These are phyloP conservation scores for Aspergillus bridgeri DNA, from an alignment of 495 filamentous ascomycete species.

Conservation along the genomic window DNA sequence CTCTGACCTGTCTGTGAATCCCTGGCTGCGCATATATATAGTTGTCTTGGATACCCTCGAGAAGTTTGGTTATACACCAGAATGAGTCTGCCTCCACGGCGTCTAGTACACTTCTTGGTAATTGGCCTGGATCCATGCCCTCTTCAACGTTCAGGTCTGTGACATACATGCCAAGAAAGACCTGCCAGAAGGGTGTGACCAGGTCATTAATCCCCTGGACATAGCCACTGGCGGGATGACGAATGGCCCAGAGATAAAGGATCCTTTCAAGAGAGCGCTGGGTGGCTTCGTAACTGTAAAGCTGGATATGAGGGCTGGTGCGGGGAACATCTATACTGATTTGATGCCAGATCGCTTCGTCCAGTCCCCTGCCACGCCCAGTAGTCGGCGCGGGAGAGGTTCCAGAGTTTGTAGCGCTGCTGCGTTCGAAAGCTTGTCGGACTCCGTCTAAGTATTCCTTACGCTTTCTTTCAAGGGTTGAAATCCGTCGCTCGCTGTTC, in stretches of 20 bases:
- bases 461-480: slow-evolving; percentile 87
- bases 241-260: slow-evolving; percentile 94
- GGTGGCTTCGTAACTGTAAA: slow-evolving; percentile 94
- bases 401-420: slow-evolving; percentile 33
- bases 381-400: slow-evolving; percentile 37
- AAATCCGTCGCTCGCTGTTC: slow-evolving; percentile 85
- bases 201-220: slow-evolving; percentile 99
- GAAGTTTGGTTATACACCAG: slow-evolving; percentile 94
- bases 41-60: slow-evolving; percentile 98
- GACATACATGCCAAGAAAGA: slow-evolving; percentile 91
- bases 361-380: slow-evolving; percentile 67
- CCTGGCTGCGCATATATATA: slow-evolving; percentile 97
- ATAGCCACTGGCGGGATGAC: slow-evolving; percentile 95
- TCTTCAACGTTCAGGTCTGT: slow-evolving; percentile 86
- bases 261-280: slow-evolving; percentile 92
- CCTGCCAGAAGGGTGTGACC: slow-evolving; percentile 96
- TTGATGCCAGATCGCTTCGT: slow-evolving; percentile 97
- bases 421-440: slow-evolving; percentile 86
- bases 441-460: slow-evolving; percentile 98
- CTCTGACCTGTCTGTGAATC: slow-evolving; percentile 88
- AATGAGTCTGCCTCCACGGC: slow-evolving; percentile 97
- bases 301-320: slow-evolving; percentile 90
- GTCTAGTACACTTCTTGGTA: slow-evolving; percentile 87
- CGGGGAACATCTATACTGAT: slow-evolving; percentile 98
- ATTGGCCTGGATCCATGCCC: slow-evolving; percentile 93